Percentiles rank a stretch among this genome's conserved stretches.
These are phyloP conservation scores for Waltergamsia citrina DNA, from an alignment of 2,329 filamentous ascomycete genomes.

Conservation along the genomic window DNA sequence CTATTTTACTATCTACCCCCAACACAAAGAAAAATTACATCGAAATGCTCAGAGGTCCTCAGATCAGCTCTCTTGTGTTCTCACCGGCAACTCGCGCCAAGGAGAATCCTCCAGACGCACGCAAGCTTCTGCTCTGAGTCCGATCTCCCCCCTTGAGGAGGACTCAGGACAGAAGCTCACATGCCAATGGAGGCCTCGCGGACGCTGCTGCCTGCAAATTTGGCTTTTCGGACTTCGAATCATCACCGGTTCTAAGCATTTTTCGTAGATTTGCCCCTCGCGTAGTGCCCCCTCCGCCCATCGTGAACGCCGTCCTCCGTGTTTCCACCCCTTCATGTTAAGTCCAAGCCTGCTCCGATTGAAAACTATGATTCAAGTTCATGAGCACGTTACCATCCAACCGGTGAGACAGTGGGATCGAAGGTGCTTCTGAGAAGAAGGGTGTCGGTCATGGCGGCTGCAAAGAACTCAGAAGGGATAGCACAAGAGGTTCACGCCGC, in stretches of 20 bases:
- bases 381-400: conserved; percentile 11
- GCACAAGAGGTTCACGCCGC: too few species aligned
- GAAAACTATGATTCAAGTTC: conserved; percentile 38
- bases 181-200: too few species aligned
- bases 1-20: too few species aligned
- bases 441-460: conserved; percentile 27
- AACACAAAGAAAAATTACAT: too few species aligned
- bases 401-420: conserved; percentile 1
- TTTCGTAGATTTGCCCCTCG: too few species aligned
- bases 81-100: conserved; percentile 37
- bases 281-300: too few species aligned
- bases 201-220: conserved; percentile 43
- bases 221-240: conserved; percentile 44
- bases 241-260: conserved; percentile 33
- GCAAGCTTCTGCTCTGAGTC: too few species aligned
- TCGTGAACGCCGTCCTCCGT: too few species aligned
- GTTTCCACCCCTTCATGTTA: conserved; percentile 1
- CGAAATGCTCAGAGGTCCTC: conserved; percentile 35
- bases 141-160: too few species aligned
- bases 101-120: too few species aligned
- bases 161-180: too few species aligned
- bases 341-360: conserved; percentile 35
- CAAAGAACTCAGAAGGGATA: conserved; percentile 5
- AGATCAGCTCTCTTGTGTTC: conserved; percentile 49
- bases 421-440: conserved; percentile 9